These are phyloP conservation scores for Gentiana macrophylla DNA, from an alignment of 257 asterid genomes.

Conservation along the genomic window DNA sequence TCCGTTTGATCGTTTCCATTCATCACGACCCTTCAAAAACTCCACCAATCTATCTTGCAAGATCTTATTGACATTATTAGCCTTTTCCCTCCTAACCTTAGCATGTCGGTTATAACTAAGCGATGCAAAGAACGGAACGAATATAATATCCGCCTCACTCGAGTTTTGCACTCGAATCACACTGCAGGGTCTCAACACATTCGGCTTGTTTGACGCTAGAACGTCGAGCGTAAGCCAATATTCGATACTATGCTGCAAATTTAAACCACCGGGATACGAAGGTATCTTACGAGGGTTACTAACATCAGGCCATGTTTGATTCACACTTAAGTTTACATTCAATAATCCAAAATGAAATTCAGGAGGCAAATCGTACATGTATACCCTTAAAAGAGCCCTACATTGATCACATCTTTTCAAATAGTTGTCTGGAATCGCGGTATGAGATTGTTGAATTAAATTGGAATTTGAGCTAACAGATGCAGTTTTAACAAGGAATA, in stretches of 20 bases:
- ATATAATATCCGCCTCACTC: constrained; percentile 49
- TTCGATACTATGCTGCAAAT: constrained; percentile 62
- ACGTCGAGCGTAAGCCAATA: constrained; percentile 85
- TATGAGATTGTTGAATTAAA: constrained; percentile 9
- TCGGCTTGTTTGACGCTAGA: constrained; percentile 38
- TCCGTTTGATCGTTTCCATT: constrained; percentile 53
- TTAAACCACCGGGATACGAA: constrained; percentile 70
- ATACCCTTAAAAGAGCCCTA: constrained; percentile 47
- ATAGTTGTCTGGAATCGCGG: neutral
- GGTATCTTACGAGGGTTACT: constrained; percentile 29
- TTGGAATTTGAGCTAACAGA: constrained; percentile 17
- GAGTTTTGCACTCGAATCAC: constrained; percentile 43
- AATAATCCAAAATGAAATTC: constrained; percentile 72
- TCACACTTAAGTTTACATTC: constrained; percentile 36
- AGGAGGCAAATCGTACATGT: constrained; percentile 68
- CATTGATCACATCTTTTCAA: constrained; percentile 25
- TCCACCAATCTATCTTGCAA: constrained; percentile 55
- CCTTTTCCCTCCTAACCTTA: constrained; percentile 29
- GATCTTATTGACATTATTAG: constrained; percentile 22
- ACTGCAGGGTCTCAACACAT: constrained; percentile 44
- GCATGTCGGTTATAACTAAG: constrained; percentile 66
- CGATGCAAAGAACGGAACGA: constrained; percentile 73
- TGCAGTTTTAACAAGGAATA: constrained; percentile 23
- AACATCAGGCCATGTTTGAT: constrained; percentile 56
- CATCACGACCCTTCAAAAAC: constrained; percentile 37